phyloP scores from a whole-genome alignment of 768 basidiomycete species.

The Obba rivulosa region DNA sequence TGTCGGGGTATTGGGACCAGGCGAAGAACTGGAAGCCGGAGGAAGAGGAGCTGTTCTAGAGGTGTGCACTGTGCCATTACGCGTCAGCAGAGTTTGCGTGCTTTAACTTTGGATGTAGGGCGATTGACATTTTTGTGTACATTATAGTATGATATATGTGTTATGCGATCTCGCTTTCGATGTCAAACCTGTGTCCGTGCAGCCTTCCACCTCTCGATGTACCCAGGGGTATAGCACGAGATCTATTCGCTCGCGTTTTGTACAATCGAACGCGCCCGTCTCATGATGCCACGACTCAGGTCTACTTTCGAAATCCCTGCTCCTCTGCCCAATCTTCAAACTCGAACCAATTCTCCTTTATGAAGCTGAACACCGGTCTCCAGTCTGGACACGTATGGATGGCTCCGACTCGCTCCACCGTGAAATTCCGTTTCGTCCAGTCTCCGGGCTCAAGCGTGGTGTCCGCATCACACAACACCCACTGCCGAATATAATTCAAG shows the following conservation, averaged over 20 bases:
- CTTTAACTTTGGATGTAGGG: too few species aligned
- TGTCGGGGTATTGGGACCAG: constrained; percentile 92
- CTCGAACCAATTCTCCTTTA: constrained; percentile 13
- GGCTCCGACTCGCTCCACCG: constrained; percentile 13
- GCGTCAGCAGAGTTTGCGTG: too few species aligned
- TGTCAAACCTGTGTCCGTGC: too few species aligned
- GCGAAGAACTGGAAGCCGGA: constrained; percentile 86
- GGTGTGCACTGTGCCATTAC: background rate
- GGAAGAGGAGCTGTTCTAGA: constrained; percentile 66
- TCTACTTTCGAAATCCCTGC: constrained; percentile 2
- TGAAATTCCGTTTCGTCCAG: constrained; percentile 12
- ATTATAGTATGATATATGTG: too few species aligned
- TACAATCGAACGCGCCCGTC: too few species aligned
- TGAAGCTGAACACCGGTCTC: constrained; percentile 20
- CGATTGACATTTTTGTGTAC: too few species aligned
- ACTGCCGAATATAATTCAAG: constrained; percentile 28
- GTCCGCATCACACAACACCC: constrained; percentile 27
- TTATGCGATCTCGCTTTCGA: too few species aligned
- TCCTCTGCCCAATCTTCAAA: constrained; percentile 10
- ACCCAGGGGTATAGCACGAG: too few species aligned
- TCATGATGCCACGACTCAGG: too few species aligned
- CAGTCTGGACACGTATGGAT: constrained; percentile 24
- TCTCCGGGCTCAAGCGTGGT: constrained; percentile 25
- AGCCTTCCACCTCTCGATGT: too few species aligned
- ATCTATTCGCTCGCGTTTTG: too few species aligned